These are phyloP conservation scores for Penicillium crustosum DNA, from an alignment of 2,329 filamentous ascomycete species.

Conservation along the genomic window DNA sequence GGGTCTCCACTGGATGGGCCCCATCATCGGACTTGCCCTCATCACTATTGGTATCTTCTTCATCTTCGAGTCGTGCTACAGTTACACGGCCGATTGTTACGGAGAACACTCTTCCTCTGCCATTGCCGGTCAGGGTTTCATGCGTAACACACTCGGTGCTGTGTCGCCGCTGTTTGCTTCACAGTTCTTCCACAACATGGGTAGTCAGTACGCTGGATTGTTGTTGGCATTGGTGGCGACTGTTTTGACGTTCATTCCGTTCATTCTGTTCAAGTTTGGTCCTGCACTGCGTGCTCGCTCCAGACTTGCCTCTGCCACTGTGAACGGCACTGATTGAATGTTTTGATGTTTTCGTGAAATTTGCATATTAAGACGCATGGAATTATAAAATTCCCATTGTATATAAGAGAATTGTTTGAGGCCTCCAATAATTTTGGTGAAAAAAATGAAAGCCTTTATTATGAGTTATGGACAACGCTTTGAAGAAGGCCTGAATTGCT, in stretches of 20 bases:
- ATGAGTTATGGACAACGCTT: not conserved
- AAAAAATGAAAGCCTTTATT: not conserved
- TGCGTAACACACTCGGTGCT: conserved; percentile 55
- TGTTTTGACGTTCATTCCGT: conserved; percentile 32
- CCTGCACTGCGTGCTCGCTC: conserved; percentile 32
- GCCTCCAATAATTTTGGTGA: not conserved
- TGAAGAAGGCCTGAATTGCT: not conserved
- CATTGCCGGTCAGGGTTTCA: conserved; percentile 54
- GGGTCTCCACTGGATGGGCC: conserved; percentile 51
- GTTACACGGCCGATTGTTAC: conserved; percentile 55
- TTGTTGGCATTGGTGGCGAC: conserved; percentile 51
- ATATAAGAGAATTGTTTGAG: not conserved
- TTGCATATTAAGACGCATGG: not conserved
- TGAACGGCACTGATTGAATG: conserved; percentile 5
- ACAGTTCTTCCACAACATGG: conserved; percentile 55
- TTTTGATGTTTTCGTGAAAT: not conserved
- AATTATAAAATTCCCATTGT: not conserved
- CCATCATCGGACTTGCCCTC: conserved; percentile 50
- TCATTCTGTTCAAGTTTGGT: conserved; percentile 32
- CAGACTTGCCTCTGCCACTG: conserved; percentile 28
- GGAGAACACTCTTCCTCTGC: conserved; percentile 42
- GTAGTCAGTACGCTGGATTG: conserved; percentile 54
- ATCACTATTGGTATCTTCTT: conserved; percentile 57
- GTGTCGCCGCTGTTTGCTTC: conserved; percentile 54
- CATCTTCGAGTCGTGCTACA: conserved; percentile 45